Evolutionary conservation across 1,284 basidiomycete species (phyloP), one percentile per base, ranked within the genome.

Genomic region (Mycosarcoma maydis): DNA sequence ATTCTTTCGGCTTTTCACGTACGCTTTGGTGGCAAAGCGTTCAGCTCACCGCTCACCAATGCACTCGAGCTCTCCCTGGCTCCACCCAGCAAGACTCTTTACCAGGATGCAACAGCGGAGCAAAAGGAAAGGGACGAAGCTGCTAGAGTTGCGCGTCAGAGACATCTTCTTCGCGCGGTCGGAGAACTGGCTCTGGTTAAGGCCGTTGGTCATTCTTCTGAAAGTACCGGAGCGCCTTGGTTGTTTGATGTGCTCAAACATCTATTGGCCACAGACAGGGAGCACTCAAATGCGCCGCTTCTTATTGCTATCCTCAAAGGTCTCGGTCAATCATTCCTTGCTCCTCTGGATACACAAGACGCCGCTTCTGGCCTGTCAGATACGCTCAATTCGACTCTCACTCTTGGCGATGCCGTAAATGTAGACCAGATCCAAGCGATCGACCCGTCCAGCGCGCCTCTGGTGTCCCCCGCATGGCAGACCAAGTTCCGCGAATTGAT

Each of bases 61-160:
- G 84, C 87, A 13, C 85, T 99, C 2, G 83, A 88, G 17, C 80
- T 86, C 3, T 86, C 90, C 8, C 86, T 98, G 22, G 45, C 38
- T 54, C 82, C 52, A 30, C 54, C 49, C 44, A 84, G 87, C 27
- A 86, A 87, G 38, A 82, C 87, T 2, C 45, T 77, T 3, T 57
- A 79, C 6, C 84, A 87, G n/a, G 84, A 86, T 14, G 80, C 90
- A 32, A 83, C 87, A 14, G 83, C 85, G 1, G 93, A 96, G 72
- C 92, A 97, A 77, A 88, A 89, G 49, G 96, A 99, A 80, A 95
- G 93, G 83, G 96, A 98, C 61, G 95, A 98, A 70, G 85, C 87
- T 47, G 84, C 88, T 14, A 87, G 95, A 23, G 85, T 98, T 13
- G 80, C 87, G 2, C 89, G 91, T 30, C 94, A 98, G 82, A 87